phyloP scores from a whole-genome alignment of 805 yeast genomes.

The Metschnikowia vanudenii region DNA sequence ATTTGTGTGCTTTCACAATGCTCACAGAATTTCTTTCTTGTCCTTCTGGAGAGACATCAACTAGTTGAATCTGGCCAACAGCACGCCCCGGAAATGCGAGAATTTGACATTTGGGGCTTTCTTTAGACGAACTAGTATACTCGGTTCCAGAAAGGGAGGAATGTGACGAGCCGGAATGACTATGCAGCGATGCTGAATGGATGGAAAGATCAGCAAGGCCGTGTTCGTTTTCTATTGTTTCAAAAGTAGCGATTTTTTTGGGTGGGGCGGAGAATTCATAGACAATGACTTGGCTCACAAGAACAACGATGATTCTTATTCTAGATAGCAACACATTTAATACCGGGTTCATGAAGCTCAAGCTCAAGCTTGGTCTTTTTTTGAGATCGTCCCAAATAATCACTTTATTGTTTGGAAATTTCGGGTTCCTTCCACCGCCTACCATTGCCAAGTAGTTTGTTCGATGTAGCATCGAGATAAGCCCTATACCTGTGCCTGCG shows the following conservation, averaged over 20 bases:
- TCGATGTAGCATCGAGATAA: slow-evolving; percentile 78
- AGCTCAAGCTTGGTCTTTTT: slow-evolving; percentile 63
- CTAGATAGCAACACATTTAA: slow-evolving; percentile 73
- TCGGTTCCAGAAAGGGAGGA: slow-evolving; percentile 12
- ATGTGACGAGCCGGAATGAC: slow-evolving; percentile 10
- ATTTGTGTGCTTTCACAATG: slow-evolving; percentile 75
- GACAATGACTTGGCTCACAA: slow-evolving; percentile 64
- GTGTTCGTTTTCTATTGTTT: slow-evolving; percentile 58
- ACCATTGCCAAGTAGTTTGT: slow-evolving; percentile 88
- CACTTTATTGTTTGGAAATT: slow-evolving; percentile 73
- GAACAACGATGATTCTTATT: slow-evolving; percentile 69
- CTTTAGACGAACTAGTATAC: slow-evolving; percentile 9
- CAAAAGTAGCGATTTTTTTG: slow-evolving; percentile 57
- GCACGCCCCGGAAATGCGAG: slow-evolving; percentile 78
- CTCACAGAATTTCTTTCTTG: slow-evolving; percentile 63
- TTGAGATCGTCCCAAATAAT: slow-evolving; percentile 92
- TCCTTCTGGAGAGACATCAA: slow-evolving; percentile 66
- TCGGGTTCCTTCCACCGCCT: slow-evolving; percentile 85
- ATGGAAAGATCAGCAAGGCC: slow-evolving; percentile 63
- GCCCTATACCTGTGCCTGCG: slow-evolving; percentile 63
- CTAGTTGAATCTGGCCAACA: slow-evolving; percentile 76
- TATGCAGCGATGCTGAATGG: slow-evolving; percentile 17
- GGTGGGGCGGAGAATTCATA: slow-evolving; percentile 85
- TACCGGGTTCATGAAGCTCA: slow-evolving; percentile 78
- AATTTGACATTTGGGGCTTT: slow-evolving; percentile 40